Conservation (phyloP, 176 grass and related monocot genomes). For the Luzula sylvatica region DNA sequence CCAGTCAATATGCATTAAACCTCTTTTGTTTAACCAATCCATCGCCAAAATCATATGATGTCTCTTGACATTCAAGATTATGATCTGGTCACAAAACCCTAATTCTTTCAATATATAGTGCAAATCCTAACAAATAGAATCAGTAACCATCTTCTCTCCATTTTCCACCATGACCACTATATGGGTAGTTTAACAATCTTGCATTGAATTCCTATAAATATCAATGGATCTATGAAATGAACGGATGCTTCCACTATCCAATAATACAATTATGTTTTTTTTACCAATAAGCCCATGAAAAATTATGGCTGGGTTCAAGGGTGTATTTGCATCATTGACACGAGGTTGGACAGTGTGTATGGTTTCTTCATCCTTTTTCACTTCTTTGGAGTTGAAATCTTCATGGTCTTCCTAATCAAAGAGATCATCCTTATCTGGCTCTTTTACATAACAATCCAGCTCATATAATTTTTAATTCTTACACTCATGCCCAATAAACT, state of each 20-base stretch:
- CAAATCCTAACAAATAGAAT: neutral
- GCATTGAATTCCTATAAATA: neutral
- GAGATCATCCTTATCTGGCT: neutral
- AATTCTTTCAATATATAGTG: neutral
- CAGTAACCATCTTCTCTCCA: neutral
- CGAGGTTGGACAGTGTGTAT: neutral
- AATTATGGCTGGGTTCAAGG: too few relatives aligned
- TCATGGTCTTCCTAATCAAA: neutral
- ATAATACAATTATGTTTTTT: neutral
- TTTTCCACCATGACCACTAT: neutral
- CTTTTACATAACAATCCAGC: neutral
- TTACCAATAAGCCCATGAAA: neutral
- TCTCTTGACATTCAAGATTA: neutral
- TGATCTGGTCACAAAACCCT: neutral
- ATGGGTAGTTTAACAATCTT: neutral
- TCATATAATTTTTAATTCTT: neutral
- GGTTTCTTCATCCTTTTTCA: neutral
- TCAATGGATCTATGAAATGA: neutral
- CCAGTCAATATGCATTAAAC: neutral
- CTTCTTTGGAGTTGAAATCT: neutral
- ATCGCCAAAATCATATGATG: neutral
- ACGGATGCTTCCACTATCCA: neutral
- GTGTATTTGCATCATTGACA: neutral
- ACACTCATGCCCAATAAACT: neutral
- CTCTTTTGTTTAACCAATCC: neutral